Percentiles rank a stretch among this genome's conserved stretches.
phyloP scores from a whole-genome alignment of 768 basidiomycete species.

The Saitozyma sp. region DNA sequence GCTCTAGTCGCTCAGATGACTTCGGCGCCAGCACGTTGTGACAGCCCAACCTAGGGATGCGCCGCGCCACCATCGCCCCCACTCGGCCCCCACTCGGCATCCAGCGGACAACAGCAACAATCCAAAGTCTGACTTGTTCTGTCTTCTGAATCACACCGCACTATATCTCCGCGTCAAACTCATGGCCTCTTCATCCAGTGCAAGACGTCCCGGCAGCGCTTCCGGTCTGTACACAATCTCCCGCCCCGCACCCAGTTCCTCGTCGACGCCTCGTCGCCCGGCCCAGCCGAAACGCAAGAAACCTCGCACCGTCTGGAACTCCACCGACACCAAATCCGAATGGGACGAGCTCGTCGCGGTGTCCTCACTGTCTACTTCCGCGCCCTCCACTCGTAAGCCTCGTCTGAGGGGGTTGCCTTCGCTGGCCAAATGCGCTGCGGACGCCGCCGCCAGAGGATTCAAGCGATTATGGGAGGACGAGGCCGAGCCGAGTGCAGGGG shows the following conservation, averaged over 20 bases:
- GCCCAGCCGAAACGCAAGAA: not conserved
- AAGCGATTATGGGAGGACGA: constrained; percentile 16
- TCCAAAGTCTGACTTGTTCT: too few species aligned
- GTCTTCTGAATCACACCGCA: too few species aligned
- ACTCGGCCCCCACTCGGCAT: too few species aligned
- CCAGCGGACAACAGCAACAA: too few species aligned
- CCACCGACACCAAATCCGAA: constrained; percentile 20
- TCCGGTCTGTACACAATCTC: not conserved
- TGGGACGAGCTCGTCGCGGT: constrained; percentile 37
- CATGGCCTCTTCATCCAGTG: too few species aligned
- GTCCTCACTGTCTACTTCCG: constrained; percentile 34
- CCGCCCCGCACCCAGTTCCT: not conserved
- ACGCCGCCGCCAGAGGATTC: constrained; percentile 26
- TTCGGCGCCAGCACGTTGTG: too few species aligned
- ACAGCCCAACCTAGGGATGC: too few species aligned
- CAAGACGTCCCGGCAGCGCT: not conserved
- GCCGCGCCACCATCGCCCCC: too few species aligned
- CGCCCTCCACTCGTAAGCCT: constrained; percentile 28
- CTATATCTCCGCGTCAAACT: too few species aligned
- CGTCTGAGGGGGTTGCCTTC: constrained; percentile 25
- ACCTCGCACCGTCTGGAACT: constrained; percentile 32
- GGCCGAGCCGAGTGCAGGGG: constrained; percentile 14
- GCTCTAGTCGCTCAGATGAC: too few species aligned
- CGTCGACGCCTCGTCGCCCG: not conserved
- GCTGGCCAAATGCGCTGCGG: constrained; percentile 18